phyloP scores from a whole-genome alignment of 108 stramenopile species.

The Cyclostephanos tholiformis region DNA sequence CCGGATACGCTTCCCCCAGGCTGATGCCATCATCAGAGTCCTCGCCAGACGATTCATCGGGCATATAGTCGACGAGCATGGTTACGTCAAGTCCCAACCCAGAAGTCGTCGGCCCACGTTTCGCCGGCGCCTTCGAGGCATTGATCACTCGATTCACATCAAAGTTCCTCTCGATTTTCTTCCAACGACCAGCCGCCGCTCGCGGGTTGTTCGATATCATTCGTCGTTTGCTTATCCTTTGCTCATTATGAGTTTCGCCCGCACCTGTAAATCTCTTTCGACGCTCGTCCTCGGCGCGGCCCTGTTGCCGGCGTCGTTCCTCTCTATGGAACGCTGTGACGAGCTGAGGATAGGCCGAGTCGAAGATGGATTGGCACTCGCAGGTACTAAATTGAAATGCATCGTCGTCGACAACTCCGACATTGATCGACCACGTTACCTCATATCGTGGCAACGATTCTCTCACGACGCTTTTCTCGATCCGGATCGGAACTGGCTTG shows the following conservation, averaged over 20 bases:
- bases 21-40: background rate
- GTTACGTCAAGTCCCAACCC: constrained; percentile 4
- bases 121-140: background rate
- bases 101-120: background rate
- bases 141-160: constrained; percentile 1
- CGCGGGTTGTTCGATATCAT: background rate
- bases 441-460: constrained; percentile 55
- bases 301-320: constrained; percentile 52
- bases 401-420: constrained; percentile 35
- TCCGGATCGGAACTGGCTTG: constrained; percentile 55
- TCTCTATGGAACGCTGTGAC: constrained; percentile 48
- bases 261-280: constrained; percentile 59
- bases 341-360: constrained; percentile 55
- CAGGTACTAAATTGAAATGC: constrained; percentile 65
- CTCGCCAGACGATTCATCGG: background rate
- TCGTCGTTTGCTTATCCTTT: background rate
- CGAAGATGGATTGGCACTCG: constrained; percentile 54
- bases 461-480: constrained; percentile 49
- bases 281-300: constrained; percentile 54
- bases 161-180: constrained; percentile 11
- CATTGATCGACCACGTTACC: constrained; percentile 60
- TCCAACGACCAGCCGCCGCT: background rate
- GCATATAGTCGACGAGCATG: background rate
- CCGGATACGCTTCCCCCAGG: background rate
- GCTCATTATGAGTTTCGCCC: background rate